phyloP scores from a whole-genome alignment of 1,139 yeast species.

The Blastobotrys indianensis region DNA sequence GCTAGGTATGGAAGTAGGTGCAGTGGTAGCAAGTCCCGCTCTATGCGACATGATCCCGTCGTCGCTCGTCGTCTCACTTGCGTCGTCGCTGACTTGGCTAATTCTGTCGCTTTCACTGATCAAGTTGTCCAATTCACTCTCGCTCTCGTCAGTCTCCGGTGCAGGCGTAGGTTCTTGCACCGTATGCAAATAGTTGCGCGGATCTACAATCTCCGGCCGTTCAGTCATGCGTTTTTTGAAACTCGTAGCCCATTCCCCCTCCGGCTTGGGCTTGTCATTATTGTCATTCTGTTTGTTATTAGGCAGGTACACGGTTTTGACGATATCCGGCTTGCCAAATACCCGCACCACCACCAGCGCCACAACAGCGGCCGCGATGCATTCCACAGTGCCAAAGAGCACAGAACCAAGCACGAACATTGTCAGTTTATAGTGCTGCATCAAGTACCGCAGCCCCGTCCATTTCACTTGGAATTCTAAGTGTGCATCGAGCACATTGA shows the following conservation, averaged over 20 bases:
- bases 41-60: too few relatives aligned
- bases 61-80: too few relatives aligned
- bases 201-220: constrained; percentile 7
- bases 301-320: background rate
- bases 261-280: background rate
- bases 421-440: constrained; percentile 44
- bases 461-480: constrained; percentile 38
- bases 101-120: too few relatives aligned
- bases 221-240: constrained; percentile 1
- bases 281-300: background rate
- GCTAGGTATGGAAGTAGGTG: too few relatives aligned
- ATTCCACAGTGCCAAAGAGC: constrained; percentile 44
- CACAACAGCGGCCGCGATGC: constrained; percentile 20
- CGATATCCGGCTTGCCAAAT: background rate
- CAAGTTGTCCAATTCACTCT: too few relatives aligned
- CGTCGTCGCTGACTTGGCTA: too few relatives aligned
- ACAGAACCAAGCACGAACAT: constrained; percentile 48
- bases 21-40: too few relatives aligned
- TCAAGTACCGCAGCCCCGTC: constrained; percentile 53
- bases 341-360: constrained; percentile 12
- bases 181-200: background rate
- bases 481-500: constrained; percentile 29
- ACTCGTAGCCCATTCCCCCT: background rate
- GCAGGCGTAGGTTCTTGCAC: constrained; percentile 8
- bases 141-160: constrained; percentile 2